Percentiles rank a stretch among this genome's conserved stretches.
phyloP scores from a whole-genome alignment of 2,329 filamentous ascomycete genomes.

The Hymenoscyphus scutula region DNA sequence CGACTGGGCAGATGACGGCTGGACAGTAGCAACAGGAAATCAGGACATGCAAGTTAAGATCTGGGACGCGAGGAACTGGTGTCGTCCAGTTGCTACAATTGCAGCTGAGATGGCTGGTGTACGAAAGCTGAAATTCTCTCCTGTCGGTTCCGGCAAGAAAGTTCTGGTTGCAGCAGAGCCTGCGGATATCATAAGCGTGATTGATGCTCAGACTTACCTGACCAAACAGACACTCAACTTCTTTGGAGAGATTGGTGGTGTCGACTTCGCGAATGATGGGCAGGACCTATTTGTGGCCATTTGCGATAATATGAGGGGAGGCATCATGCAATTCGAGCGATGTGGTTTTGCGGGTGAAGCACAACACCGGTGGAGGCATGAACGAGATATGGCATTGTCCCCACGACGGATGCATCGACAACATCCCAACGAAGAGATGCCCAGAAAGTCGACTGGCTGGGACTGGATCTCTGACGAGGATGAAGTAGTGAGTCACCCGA shows the following conservation, averaged over 20 bases:
- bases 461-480: conserved; percentile 25
- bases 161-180: conserved; percentile 73
- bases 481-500: conserved; percentile 19
- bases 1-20: conserved; percentile 76
- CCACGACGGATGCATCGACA: conserved; percentile 5
- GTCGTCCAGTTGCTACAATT: conserved; percentile 53
- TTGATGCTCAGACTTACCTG: conserved; percentile 63
- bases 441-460: conserved; percentile 10
- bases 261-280: conserved; percentile 65
- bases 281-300: conserved; percentile 67
- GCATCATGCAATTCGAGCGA: conserved; percentile 41
- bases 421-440: conserved; percentile 1
- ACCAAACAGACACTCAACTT: conserved; percentile 70
- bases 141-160: conserved; percentile 63
- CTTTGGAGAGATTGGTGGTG: conserved; percentile 72
- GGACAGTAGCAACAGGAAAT: conserved; percentile 72
- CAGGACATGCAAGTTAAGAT: conserved; percentile 73
- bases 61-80: conserved; percentile 74
- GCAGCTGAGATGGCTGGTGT: conserved; percentile 66
- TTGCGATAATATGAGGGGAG: conserved; percentile 63
- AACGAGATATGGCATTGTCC: conserved; percentile 11
- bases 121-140: conserved; percentile 69
- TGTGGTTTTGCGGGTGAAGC: conserved; percentile 30
- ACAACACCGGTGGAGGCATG: conserved; percentile 19
- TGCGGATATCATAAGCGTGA: conserved; percentile 69